phyloP scores from a whole-genome alignment of 495 filamentous ascomycete genomes.

The Neurospora tetraspora region DNA sequence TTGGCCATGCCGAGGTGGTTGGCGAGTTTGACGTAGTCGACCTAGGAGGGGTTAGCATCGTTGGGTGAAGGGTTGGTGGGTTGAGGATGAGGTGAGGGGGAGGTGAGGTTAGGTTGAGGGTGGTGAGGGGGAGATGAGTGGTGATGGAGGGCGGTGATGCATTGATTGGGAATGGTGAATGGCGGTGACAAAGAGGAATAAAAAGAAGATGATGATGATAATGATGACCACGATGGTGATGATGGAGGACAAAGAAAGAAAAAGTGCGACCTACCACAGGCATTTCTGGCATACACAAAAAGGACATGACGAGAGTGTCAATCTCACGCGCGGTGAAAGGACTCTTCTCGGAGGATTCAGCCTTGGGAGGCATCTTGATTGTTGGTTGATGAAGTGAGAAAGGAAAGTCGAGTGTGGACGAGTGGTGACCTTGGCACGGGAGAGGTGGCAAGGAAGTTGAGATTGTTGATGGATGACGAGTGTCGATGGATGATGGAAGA shows the following conservation, averaged over 20 bases:
- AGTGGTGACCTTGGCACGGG: not conserved
- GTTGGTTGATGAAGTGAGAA: not conserved
- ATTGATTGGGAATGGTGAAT: not conserved
- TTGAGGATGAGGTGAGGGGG: not conserved
- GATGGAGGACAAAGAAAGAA: not conserved
- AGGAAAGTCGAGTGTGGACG: not conserved
- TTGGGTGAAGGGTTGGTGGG: not conserved
- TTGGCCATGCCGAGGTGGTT: constrained; percentile 5
- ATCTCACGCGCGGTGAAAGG: constrained; percentile 3
- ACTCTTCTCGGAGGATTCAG: not conserved
- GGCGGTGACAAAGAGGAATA: not conserved
- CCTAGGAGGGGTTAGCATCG: not conserved
- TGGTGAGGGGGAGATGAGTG: not conserved
- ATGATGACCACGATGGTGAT: not conserved
- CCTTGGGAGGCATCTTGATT: not conserved
- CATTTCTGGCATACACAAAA: constrained; percentile 4
- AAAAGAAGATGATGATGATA: not conserved
- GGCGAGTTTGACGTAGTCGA: not conserved
- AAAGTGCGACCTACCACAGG: not conserved
- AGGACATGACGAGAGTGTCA: constrained; percentile 3
- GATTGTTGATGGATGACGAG: not conserved
- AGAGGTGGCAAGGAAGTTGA: not conserved
- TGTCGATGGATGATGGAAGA: not conserved
- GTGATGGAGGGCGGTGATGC: not conserved
- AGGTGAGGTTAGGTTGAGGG: not conserved